Base-by-base conservation (phyloP, 208 protist species). In the Acanthamoeba castellanii region DNA sequence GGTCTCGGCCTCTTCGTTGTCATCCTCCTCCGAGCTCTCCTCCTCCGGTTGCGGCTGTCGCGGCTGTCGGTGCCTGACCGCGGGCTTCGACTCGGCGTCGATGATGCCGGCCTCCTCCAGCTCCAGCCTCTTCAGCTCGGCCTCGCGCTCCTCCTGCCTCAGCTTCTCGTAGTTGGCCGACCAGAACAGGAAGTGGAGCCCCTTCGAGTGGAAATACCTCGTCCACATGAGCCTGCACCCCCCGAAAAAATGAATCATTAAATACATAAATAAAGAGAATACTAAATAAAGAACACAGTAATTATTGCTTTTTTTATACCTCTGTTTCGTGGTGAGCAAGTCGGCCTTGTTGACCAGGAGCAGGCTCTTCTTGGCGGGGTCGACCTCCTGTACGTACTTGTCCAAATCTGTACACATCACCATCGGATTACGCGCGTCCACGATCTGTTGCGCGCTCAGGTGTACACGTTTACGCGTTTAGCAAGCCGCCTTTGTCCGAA, bases 271-370 rank as follows among this genome's bases (percentile, higher is more conserved):
- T 9, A 85, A 45, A 85, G 30, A n/a, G 8, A 85, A 85, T n/a
- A 50, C 9, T 32, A 42, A 42, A 1, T 42, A 42, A 42, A 42
- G 2, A 42, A 42, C 1, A 4, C 37, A n/a, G n/a, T 42, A 42
- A 42, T 4, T 42, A 42, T 42, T 42, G 3, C 37, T 42, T n/a
- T n/a, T n/a, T n/a, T n/a, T n/a, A n/a, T 76, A 93, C 27, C 99
- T 97, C 95, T 99, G 99, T 76, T 94, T 64, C 76, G 98, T 97
- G 11, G 99, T 99, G 5, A 99, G 97, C 45, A 99, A 96, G 95
- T 99, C 99, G 0, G 99, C 97, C 97, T 99, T 99, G 98, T 99
- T 99, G 9, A 99, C 94, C 9, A 99, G 96, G 47, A 99, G 96
- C 1, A 99, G 95, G 94, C 97, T 99, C 98, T 95, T 96, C 34